These are phyloP conservation scores for Naganishia cerealis DNA, from an alignment of 1,284 basidiomycete genomes.

Conservation along the genomic window DNA sequence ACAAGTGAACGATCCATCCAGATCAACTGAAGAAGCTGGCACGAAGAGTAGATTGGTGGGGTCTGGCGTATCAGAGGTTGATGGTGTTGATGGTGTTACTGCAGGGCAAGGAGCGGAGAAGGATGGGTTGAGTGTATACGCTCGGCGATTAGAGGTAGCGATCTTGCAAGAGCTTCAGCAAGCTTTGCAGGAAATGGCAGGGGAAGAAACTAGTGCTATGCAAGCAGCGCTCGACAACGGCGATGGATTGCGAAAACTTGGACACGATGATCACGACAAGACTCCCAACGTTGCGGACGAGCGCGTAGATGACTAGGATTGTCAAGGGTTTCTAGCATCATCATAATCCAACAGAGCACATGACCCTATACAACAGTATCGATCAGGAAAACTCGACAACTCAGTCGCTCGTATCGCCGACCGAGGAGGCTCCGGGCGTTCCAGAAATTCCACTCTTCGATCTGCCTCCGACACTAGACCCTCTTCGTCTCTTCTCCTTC, in stretches of 20 bases:
- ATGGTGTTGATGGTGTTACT: neutral
- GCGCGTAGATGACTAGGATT: neutral
- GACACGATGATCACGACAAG: neutral
- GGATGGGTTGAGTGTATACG: slow-evolving; percentile 19
- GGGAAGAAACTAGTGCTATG: neutral
- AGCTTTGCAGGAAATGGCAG: slow-evolving; percentile 24
- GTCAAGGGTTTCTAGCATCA: neutral
- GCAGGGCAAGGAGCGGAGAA: neutral
- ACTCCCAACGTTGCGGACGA: neutral
- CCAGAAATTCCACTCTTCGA: neutral
- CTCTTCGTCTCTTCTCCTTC: neutral
- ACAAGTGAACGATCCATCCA: neutral
- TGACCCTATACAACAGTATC: neutral
- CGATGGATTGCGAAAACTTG: neutral
- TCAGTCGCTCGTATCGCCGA: slow-evolving; percentile 1
- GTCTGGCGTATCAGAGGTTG: neutral
- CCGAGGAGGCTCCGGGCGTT: neutral
- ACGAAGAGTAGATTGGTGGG: neutral
- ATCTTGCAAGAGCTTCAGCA: slow-evolving; percentile 22
- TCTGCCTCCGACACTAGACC: neutral
- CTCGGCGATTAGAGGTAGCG: slow-evolving; percentile 19
- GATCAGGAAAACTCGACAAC: neutral
- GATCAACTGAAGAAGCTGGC: neutral
- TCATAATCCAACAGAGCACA: neutral
- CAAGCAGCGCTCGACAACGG: neutral